phyloP scores from a whole-genome alignment of 345 rosid species.

The Populus tremula region DNA sequence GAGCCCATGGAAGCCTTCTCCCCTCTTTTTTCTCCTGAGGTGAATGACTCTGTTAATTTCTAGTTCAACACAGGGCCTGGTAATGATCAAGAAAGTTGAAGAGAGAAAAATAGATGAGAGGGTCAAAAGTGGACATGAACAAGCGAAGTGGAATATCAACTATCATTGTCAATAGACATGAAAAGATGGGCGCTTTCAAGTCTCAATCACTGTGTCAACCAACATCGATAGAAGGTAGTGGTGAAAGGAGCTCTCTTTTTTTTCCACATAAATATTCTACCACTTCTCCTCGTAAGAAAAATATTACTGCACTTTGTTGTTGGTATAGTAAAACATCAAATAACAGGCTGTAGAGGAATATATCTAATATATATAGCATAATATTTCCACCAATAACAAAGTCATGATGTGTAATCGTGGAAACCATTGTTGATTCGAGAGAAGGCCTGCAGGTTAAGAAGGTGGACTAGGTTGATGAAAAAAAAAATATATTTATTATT shows the following conservation, averaged over 20 bases:
- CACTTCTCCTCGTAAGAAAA: not conserved
- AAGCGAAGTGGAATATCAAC: conserved; percentile 58
- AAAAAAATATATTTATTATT: not conserved
- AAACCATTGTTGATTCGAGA: not conserved
- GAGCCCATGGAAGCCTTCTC: conserved; percentile 33
- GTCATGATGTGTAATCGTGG: conserved; percentile 25
- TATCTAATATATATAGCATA: not conserved
- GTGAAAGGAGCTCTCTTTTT: conserved; percentile 27
- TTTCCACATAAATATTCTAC: not conserved
- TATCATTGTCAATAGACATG: conserved; percentile 73
- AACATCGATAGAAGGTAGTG: conserved; percentile 38
- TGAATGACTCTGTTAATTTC: not conserved
- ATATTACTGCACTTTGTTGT: not conserved
- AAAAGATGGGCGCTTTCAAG: conserved; percentile 88
- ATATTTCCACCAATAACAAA: conserved; percentile 3
- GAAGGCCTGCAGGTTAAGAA: too few relatives aligned
- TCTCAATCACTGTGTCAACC: conserved; percentile 64
- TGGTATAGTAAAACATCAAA: not conserved
- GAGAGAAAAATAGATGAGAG: conserved; percentile 11
- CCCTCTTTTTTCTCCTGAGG: not conserved
- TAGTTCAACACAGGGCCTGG: conserved; percentile 22
- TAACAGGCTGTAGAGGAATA: not conserved
- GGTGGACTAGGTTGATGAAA: not conserved
- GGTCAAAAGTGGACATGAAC: conserved; percentile 49
- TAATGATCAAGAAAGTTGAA: conserved; percentile 24